Base-by-base conservation (phyloP, 257 asterid species). In the Scutellaria baicalensis region DNA sequence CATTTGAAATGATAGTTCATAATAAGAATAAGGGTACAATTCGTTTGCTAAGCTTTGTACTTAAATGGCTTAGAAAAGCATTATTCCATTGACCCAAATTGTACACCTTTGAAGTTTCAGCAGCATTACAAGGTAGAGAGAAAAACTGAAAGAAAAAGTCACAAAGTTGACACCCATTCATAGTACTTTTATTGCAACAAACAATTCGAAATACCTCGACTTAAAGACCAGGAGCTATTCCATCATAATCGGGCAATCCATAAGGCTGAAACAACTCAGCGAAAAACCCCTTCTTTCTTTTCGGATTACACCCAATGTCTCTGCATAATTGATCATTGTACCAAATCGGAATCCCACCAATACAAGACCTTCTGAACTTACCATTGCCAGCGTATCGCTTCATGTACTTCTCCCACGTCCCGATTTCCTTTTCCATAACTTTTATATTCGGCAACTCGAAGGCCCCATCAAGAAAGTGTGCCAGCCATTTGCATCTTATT, bases 291-390 rank as follows among this genome's bases (percentile, higher is more conserved):
- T 79, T 83, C 81, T 88, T 90, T 70, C 95, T 71, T 64, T 76
- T 86, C 1, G 89, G 88, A 44, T 84, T 83, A 39, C 80, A 73
- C 5, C 89, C 88, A 21, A 84, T 78, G 64, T 90, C 93, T 52
- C 66, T 83, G 80, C 95, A 88, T 36, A 90, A 49, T 12, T 75
- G 85, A 79, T 90, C 97, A 23, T 81, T 74, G 75, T 83, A 81
- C 89, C 97, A 90, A 0, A 82, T 79, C 1, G 75, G 82, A 6
- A 76, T 39, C 5, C 80, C 84, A 2, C 75, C 91, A n/a, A 88
- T 16, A 23, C 95, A 90, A 33, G 80, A 11, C 27, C 85, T 23
- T 33, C 85, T 69, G 40, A 56, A 78, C 50, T 57, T 16, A 10
- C 66, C 69, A 8, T 78, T 80, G 14, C 81, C 83, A 0, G 80